phyloP scores from a whole-genome alignment of 73 alveolate species.

The Paramecium sexaurelia region DNA sequence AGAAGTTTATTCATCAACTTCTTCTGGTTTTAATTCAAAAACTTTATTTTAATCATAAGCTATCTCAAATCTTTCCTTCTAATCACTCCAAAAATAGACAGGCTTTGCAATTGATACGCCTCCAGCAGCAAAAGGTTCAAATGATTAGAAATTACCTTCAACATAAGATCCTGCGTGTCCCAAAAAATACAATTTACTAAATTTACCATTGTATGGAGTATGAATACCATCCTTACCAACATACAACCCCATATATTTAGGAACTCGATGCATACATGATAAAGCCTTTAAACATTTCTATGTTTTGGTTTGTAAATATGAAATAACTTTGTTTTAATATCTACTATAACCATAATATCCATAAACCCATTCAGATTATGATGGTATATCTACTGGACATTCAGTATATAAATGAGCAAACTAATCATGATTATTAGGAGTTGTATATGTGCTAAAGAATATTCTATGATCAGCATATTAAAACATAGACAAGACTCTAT shows the following conservation, averaged over 20 bases:
- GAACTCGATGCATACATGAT: constrained; percentile 6
- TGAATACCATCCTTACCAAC: constrained; percentile 54
- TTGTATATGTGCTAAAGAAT: constrained; percentile 47
- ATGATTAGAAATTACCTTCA: not conserved
- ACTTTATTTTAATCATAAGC: not conserved
- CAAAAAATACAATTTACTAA: not conserved
- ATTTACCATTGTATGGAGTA: constrained; percentile 36
- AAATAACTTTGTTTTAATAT: not conserved
- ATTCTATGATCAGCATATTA: constrained; percentile 53
- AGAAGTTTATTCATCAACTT: not conserved
- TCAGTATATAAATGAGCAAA: constrained; percentile 28
- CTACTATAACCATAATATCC: constrained; percentile 49
- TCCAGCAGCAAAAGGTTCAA: constrained; percentile 1
- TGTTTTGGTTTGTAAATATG: not conserved
- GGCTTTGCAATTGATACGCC: not conserved
- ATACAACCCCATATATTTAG: constrained; percentile 8
- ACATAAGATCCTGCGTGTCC: not conserved
- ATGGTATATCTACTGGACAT: not conserved
- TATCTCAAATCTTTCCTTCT: not conserved
- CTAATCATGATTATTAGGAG: constrained; percentile 8
- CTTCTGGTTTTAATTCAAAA: not conserved
- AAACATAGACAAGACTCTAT: constrained; percentile 15
- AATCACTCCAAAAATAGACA: not conserved
- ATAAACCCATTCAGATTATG: constrained; percentile 4
- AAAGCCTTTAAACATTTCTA: not conserved